These are phyloP conservation scores for Podospora comata DNA, from an alignment of 495 filamentous ascomycete species.

Conservation along the genomic window DNA sequence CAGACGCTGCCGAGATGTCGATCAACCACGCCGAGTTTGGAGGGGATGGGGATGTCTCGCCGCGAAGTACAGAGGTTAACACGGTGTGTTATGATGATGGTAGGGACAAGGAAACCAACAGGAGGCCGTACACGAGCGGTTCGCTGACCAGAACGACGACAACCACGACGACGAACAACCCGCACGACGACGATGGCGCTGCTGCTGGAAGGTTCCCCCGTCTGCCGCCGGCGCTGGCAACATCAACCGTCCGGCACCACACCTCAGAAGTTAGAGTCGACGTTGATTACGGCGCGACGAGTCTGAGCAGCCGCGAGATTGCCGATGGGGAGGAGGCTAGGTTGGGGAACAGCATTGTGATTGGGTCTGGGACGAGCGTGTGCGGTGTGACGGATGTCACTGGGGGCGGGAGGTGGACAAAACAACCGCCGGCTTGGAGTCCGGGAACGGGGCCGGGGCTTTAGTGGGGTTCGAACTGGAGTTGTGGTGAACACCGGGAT, in stretches of 20 bases:
- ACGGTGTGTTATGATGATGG: background rate
- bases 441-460: background rate
- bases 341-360: slow-evolving; percentile 5
- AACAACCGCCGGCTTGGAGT: background rate
- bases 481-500: background rate
- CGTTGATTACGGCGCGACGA: background rate
- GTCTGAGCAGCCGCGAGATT: background rate
- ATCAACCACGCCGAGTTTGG: background rate
- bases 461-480: background rate
- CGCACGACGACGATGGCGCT: background rate
- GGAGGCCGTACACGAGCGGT: background rate
- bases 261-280: slow-evolving; percentile 1
- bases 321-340: background rate
- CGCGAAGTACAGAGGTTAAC: background rate
- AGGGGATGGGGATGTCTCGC: background rate
- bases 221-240: background rate
- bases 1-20: background rate
- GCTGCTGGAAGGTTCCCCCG: background rate
- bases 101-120: background rate
- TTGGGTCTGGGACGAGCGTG: background rate
- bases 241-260: background rate
- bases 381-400: background rate
- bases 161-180: background rate
- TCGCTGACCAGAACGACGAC: background rate
- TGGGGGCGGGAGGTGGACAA: background rate